A percentile compares a stretch with the other conserved stretches of the same genome.
Evolutionary conservation across 345 rosid species (phyloP).

Genomic region (Populus ilicifolia): DNA sequence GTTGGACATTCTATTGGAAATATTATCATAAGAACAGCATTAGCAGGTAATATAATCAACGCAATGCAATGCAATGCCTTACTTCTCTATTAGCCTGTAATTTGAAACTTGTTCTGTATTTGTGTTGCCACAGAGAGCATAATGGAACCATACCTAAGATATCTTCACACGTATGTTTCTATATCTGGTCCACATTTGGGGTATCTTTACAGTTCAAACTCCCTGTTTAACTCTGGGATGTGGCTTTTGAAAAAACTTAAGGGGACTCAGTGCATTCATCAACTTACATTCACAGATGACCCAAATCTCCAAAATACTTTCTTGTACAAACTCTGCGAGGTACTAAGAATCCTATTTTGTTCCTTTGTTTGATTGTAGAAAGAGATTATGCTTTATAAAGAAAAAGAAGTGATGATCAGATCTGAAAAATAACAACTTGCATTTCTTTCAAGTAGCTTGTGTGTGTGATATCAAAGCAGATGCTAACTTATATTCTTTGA

Average conservation of each 20-base stretch:
- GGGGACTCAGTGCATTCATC: conserved; percentile 89
- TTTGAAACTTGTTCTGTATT: conserved; percentile 7
- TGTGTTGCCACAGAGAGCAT: conserved; percentile 54
- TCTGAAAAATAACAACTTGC: background rate
- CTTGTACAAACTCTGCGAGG: conserved; percentile 86
- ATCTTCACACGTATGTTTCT: conserved; percentile 69
- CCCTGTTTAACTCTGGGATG: conserved; percentile 86
- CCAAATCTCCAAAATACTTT: conserved; percentile 72
- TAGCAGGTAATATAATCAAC: conserved; percentile 54
- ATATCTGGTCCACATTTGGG: conserved; percentile 95
- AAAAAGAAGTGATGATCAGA: background rate
- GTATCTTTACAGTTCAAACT: conserved; percentile 87
- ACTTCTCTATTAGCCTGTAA: background rate
- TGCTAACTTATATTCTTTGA: background rate
- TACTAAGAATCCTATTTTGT: background rate
- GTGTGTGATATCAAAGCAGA: background rate
- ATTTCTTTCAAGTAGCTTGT: background rate
- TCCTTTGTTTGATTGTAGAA: background rate
- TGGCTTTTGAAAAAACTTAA: conserved; percentile 92
- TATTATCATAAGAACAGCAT: conserved; percentile 75
- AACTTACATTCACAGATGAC: conserved; percentile 91
- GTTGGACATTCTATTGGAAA: conserved; percentile 98
- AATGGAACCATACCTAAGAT: conserved; percentile 79
- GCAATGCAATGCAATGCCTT: conserved; percentile 8
- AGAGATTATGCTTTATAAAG: background rate